Evolutionary conservation across 164 flowering plant genomes (phyloP).

Genomic region (Nymphaea colorata): DNA sequence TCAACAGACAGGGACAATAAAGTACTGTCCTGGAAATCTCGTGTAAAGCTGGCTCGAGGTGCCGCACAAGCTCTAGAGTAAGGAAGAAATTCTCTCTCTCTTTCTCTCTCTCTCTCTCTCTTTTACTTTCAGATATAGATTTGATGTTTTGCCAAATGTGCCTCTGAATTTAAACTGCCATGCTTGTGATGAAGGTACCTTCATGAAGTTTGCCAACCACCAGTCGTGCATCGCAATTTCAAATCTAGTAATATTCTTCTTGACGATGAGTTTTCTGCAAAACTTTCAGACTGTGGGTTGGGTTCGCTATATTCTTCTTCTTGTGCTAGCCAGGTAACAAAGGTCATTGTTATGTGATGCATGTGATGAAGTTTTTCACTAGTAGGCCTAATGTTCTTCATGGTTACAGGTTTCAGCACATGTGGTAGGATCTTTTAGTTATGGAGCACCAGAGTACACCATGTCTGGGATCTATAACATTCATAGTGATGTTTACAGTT

Average conservation of each 20-base stretch:
- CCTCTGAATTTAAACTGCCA: no score
- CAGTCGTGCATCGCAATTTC: constrained; percentile 72
- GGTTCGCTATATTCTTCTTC: constrained; percentile 60
- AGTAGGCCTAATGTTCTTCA: neutral
- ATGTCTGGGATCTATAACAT: constrained; percentile 69
- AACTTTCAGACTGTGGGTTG: constrained; percentile 85
- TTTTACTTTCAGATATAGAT: no score
- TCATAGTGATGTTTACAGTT: constrained; percentile 89
- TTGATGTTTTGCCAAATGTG: no score
- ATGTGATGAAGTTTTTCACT: neutral
- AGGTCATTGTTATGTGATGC: neutral
- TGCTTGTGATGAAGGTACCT: constrained; percentile 45
- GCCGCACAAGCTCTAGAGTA: constrained; percentile 94
- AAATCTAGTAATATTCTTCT: constrained; percentile 82
- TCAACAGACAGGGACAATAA: constrained; percentile 37
- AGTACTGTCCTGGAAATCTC: constrained; percentile 72
- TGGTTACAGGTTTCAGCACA: neutral
- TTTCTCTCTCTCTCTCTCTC: neutral
- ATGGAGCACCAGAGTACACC: constrained; percentile 72
- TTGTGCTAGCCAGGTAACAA: constrained; percentile 68
- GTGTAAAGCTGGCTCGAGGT: constrained; percentile 79
- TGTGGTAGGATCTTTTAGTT: constrained; percentile 31
- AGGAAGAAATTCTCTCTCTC: constrained; percentile 14
- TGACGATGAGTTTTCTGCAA: constrained; percentile 64
- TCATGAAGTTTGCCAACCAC: constrained; percentile 85